Base-by-base conservation (phyloP, 352 stramenopile species). In the Phytopythium boreale region DNA sequence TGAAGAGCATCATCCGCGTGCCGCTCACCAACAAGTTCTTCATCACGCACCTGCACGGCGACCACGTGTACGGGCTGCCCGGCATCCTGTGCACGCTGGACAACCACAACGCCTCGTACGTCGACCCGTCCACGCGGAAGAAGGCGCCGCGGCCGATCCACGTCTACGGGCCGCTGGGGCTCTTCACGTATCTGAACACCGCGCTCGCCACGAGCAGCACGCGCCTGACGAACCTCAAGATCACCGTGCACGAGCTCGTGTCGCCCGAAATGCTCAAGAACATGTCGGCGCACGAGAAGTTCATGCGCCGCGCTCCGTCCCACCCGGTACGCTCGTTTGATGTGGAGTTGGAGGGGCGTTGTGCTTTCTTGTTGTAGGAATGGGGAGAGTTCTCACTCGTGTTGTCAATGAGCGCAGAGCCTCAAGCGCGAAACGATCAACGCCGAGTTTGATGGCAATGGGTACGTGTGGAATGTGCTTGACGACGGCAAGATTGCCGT, bases 11-110 rank as follows among this genome's bases (percentile, higher is more conserved):
- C 11, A 78, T 93, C 22, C 79, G 82, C 5, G 84, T 91, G 61
- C 77, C 86, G 20, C 73, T 84, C 17, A 91, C 82, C 7, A 89
- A 86, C 67, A 88, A 88, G 68, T 95, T 96, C 68, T 96, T 96
- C 58, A 66, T 96, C 36, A 81, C 86, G 44, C 89, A 96, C 65
- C 36, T 95, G 56, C 89, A 96, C 61, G 89, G 89, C 20, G 89
- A 96, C 67, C 89, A 96, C 53, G 26, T 96, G 2, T 96, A 92
- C 59, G 89, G 89, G 0, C 69, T 96, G 2, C 86, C 86, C 0
- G 86, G 86, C 0, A 86, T 96, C 22, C 66, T 96, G 9, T 95
- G 86, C 66, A 96, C 87, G 14, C 67, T 95, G 29, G 87, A 95
- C 68, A 91, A 89, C 60, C 80, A 93, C 68, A 89, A 88, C 59